A percentile compares a stretch with the other conserved stretches of the same genome.
Evolutionary conservation across 2,329 filamentous ascomycete genomes (phyloP).

Genomic region (Ploettnerulaceae sp.): DNA sequence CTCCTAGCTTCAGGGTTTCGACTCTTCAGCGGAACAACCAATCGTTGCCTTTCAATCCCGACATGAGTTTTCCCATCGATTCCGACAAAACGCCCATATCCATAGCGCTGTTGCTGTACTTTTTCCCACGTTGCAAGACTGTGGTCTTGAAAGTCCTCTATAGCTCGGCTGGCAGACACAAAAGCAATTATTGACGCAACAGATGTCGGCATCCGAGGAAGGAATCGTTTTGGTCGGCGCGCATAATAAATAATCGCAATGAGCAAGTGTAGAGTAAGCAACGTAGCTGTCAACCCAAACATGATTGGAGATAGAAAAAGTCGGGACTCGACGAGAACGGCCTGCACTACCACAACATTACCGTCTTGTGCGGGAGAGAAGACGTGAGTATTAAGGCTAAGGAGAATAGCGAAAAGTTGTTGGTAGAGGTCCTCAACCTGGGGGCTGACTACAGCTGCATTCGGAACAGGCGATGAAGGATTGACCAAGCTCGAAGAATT

Average conservation of each 20-base stretch:
- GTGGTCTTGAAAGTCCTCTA: slow-evolving; percentile 34
- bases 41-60: slow-evolving; percentile 47
- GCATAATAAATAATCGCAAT: slow-evolving; percentile 42
- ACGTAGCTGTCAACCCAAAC: slow-evolving; percentile 41
- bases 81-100: slow-evolving; percentile 48
- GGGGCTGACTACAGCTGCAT: slow-evolving; percentile 26
- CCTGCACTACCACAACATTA: not conserved
- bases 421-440: slow-evolving; percentile 33
- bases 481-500: slow-evolving; percentile 36
- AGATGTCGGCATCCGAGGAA: slow-evolving; percentile 48
- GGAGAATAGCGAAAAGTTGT: slow-evolving; percentile 39
- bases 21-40: slow-evolving; percentile 35
- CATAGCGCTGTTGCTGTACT: slow-evolving; percentile 33
- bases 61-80: slow-evolving; percentile 43
- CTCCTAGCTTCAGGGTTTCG: slow-evolving; percentile 19
- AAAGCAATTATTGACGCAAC: slow-evolving; percentile 45
- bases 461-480: slow-evolving; percentile 34
- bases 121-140: not conserved
- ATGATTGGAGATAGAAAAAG: slow-evolving; percentile 46
- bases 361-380: slow-evolving; percentile 32
- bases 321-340: slow-evolving; percentile 33
- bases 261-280: slow-evolving; percentile 42
- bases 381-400: slow-evolving; percentile 41
- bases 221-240: slow-evolving; percentile 37
- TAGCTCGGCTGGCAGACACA: slow-evolving; percentile 43